Base-by-base conservation (phyloP, 2,329 filamentous ascomycete genomes). In the Colletotrichum orbiculare region DNA sequence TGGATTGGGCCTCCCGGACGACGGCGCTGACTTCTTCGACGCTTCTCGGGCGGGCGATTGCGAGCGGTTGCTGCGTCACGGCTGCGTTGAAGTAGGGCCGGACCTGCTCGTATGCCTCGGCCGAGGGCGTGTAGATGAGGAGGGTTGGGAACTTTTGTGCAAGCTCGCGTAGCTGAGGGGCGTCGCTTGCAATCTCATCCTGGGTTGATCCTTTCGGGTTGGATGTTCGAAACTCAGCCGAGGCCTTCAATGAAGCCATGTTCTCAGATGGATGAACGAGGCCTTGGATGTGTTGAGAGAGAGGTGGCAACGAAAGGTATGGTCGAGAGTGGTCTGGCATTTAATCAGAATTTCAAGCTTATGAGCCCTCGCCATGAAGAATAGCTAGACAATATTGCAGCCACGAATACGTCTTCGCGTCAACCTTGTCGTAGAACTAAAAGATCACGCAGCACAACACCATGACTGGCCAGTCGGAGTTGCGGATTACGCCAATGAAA, bases 221-320 rank as follows among this genome's bases (percentile, higher is more conserved):
- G 13, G 53, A 33, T 10, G 38, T 11, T 7, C 64, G 64, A 41
- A 64, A 66, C 8, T 59, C 64, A 4, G 47, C 48, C 3, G 53
- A 15, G 5, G 64, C 64, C 50, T 66, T 60, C 7, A 66, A 54
- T 34, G 48, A 33, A 25, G 38, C 25, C 60, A 66, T 59, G 10
- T 25, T 25, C 4, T 25, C 25, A 25, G 25, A 12, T 48, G 8
- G 5, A 10, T 2, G 34, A 3, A 8, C 10, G 37, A n/a, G 34
- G 5, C n/a, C 11, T 12, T 5, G 15, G 43, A 10, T 46, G 8
- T 11, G 25, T 33, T 15, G 15, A 25, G 4, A 25, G 25, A 25
- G 25, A 5, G 1, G 25, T 5, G 25, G 25, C 4, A 5, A 25
- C 25, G 25, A 25, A 25, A 5, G 25, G 25, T 25, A 3, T 2